Base-by-base conservation (phyloP, 371 early-diverging fungal species). In the Spiromyces aspiralis region DNA sequence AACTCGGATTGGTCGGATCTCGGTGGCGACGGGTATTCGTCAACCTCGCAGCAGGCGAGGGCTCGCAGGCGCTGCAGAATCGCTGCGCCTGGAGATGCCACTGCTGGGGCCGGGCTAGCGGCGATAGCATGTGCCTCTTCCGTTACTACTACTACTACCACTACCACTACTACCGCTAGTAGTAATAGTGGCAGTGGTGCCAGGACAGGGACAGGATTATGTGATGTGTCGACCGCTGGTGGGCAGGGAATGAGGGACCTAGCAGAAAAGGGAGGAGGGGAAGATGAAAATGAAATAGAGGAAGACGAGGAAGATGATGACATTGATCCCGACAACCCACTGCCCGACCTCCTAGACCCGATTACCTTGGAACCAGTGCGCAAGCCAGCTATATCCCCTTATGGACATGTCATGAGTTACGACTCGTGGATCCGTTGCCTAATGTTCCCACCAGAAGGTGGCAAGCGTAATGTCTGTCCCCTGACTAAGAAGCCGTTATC, bases 341-440 rank as follows among this genome's bases (percentile, higher is more conserved):
- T 94, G 20, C 87, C 91, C 12, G 92, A 87, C 1, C 84, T 91
- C 59, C 75, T 87, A 28, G 95, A 94, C 56, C 93, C 93, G 12
- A 91, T 94, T 55, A 91, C 91, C 4, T 63, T 92, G 43, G 92
- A 94, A 51, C 81, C 81, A 42, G 86, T 94, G 22, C 74, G 81
- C 16, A 87, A 85, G 53, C 95, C 95, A 3, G 92, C 95, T 2
- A 91, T 94, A 47, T 91, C 92, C 21, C 90, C 87, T 49, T 91
- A 86, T 60, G 95, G 95, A 20, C 95, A 92, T 71, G 92, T 94
- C 41, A 91, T 90, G 87, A 84, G 85, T 63, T 81, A 71, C 52
- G 87, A 90, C 51, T 88, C 79, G 60, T 94, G 95, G 95, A 82
- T 90, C 26, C 80, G 89, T 25, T 94, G 95, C 57, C 70, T 94